Conservation (phyloP, 2,329 filamentous ascomycete species). For the Alternaria novae-zelandiae region DNA sequence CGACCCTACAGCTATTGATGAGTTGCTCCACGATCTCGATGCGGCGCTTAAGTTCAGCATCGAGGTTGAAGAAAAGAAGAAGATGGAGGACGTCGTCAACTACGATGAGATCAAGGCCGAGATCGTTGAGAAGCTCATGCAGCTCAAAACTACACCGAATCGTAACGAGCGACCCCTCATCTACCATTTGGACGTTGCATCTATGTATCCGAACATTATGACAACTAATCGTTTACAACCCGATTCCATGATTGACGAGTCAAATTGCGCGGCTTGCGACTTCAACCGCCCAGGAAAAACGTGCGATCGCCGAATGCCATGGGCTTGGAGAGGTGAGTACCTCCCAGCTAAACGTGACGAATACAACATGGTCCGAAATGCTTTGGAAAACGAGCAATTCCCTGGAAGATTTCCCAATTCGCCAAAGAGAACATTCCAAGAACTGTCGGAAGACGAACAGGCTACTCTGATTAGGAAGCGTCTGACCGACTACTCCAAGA, state of each 20-base stretch:
- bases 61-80: constrained; percentile 60
- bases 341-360: constrained; percentile 94
- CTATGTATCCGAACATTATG: constrained; percentile 99
- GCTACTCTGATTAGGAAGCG: constrained; percentile 81
- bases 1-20: constrained; percentile 87
- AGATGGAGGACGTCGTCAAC: constrained; percentile 57
- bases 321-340: constrained; percentile 98
- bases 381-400: constrained; percentile 90
- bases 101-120: constrained; percentile 74
- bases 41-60: constrained; percentile 84
- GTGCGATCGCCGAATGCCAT: constrained; percentile 91
- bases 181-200: constrained; percentile 97
- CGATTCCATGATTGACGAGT: constrained; percentile 98
- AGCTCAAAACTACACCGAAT: constrained; percentile 82
- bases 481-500: constrained; percentile 91
- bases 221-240: constrained; percentile 97
- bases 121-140: constrained; percentile 73
- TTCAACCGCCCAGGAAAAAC: constrained; percentile 98
- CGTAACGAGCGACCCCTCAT: constrained; percentile 86
- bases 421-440: constrained; percentile 76
- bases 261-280: constrained; percentile 95
- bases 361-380: constrained; percentile 98
- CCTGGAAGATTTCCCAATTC: constrained; percentile 77
- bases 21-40: constrained; percentile 85
- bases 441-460: constrained; percentile 83